Evolutionary conservation across 1,139 yeast species (phyloP).

Genomic region (Debaryomyces singareniensis): DNA sequence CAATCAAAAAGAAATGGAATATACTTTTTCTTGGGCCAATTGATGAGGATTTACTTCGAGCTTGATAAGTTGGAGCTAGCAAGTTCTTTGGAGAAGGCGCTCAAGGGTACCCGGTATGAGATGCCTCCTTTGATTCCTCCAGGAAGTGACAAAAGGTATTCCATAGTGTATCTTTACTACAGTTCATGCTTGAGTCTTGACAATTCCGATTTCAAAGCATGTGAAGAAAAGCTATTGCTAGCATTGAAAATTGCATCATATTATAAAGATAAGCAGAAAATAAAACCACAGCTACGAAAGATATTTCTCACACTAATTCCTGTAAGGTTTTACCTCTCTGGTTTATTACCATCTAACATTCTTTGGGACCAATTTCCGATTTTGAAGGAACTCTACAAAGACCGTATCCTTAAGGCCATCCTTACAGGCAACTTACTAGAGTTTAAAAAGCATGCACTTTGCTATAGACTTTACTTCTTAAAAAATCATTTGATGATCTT

Average conservation of each 20-base stretch:
- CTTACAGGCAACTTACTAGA: slow-evolving; percentile 46
- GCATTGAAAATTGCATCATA: slow-evolving; percentile 38
- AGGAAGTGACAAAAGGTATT: slow-evolving; percentile 40
- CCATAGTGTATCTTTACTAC: slow-evolving; percentile 59
- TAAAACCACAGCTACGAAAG: slow-evolving; percentile 25
- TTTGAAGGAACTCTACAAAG: slow-evolving; percentile 39
- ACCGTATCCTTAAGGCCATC: slow-evolving; percentile 42
- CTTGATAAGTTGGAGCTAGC: slow-evolving; percentile 71
- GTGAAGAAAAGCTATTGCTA: slow-evolving; percentile 41
- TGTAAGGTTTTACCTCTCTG: slow-evolving; percentile 38
- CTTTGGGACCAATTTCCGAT: slow-evolving; percentile 43
- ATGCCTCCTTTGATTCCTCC: slow-evolving; percentile 49
- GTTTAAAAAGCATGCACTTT: slow-evolving; percentile 41
- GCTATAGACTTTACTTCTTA: slow-evolving; percentile 47
- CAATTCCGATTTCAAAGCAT: slow-evolving; percentile 51
- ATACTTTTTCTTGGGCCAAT: slow-evolving; percentile 66
- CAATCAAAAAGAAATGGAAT: slow-evolving; percentile 59
- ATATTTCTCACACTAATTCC: slow-evolving; percentile 53
- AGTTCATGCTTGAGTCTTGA: slow-evolving; percentile 58
- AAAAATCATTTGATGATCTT: slow-evolving; percentile 58
- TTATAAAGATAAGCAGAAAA: slow-evolving; percentile 12
- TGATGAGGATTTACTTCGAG: slow-evolving; percentile 67
- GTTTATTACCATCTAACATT: slow-evolving; percentile 31
- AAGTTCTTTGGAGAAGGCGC: slow-evolving; percentile 69
- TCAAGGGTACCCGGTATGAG: slow-evolving; percentile 44